Conservation (phyloP, 2,329 filamentous ascomycete species). For the Venturia effusa region DNA sequence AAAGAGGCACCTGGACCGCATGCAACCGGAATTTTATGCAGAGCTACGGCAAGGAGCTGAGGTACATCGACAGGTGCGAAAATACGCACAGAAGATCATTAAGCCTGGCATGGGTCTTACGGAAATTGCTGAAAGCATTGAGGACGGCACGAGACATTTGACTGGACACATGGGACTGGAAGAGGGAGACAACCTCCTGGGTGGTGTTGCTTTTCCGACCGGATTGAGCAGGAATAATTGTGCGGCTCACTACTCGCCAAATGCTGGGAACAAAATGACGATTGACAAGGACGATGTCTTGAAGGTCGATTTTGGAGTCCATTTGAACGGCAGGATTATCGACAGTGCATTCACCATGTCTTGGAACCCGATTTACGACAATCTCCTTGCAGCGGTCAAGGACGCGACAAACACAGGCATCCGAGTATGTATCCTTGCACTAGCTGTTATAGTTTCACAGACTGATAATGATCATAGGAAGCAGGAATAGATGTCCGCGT, state of each 20-base stretch:
- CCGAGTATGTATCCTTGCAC: constrained; percentile 31
- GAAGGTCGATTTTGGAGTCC: constrained; percentile 64
- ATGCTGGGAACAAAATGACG: constrained; percentile 71
- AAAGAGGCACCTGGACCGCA: constrained; percentile 70
- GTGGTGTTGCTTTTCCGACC: constrained; percentile 78
- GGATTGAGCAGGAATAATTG: constrained; percentile 77
- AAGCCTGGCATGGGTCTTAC: constrained; percentile 72
- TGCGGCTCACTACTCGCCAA: constrained; percentile 79
- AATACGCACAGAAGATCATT: constrained; percentile 71
- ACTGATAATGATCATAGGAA: constrained; percentile 39
- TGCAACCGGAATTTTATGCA: constrained; percentile 66
- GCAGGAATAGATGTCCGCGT: constrained; percentile 88
- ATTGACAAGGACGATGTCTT: constrained; percentile 57
- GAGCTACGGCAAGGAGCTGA: constrained; percentile 82
- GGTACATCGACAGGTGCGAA: constrained; percentile 76
- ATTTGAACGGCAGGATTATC: constrained; percentile 60
- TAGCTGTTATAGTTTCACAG: not conserved
- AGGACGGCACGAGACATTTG: constrained; percentile 66
- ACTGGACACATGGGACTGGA: constrained; percentile 66
- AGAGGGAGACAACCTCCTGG: constrained; percentile 67
- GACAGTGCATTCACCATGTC: constrained; percentile 61
- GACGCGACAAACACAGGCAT: constrained; percentile 67
- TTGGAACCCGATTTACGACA: constrained; percentile 59
- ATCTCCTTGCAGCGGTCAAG: constrained; percentile 54
- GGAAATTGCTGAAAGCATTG: constrained; percentile 79